Base-by-base conservation (phyloP, 352 stramenopile species). In the Pythium aristosporum region DNA sequence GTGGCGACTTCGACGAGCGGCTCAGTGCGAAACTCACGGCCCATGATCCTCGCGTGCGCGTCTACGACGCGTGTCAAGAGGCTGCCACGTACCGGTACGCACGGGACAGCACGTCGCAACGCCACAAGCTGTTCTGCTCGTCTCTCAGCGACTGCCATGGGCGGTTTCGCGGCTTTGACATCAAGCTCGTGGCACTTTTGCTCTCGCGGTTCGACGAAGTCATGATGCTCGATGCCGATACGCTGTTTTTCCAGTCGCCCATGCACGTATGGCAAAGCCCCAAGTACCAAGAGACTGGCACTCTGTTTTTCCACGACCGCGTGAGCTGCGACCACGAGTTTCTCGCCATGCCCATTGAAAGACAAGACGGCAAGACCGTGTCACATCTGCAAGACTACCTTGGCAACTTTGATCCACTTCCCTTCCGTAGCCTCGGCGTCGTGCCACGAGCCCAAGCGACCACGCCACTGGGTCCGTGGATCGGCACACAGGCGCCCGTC, bases 161-260 rank as follows among this genome's bases (percentile, higher is more conserved):
- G 48, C 69, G 60, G 10, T 92, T 80, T 67, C 76, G 81, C 7
- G 63, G 57, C n/a, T 92, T 89, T 51, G 63, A 72, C 46, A 85
- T 92, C 61, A 91, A 91, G 69, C 50, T 92, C 36, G 47, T 92
- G 48, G 71, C 73, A 16, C 64, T 92, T 1, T 37, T 92, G 5
- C 77, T 86, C 55, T 92, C 85, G 23, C 72, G 66, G 12, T 91
- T 94, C 46, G 61, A 84, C 34, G 74, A 94, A 46, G 48, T 92
- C 25, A 91, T 92, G 85, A 69, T 92, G 32, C 60, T 92, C 25
- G 85, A 94, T 71, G 83, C 83, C 41, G 85, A 94, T 62, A 78
- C 75, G 30, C 57, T 91, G 25, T 78, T 91, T 59, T 86, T 94
- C 63, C 73, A 88, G 50, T 77, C 59, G 44, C 85, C 82, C 4